phyloP scores from a whole-genome alignment of 768 basidiomycete species.

The Lepiota brunneoincarnata region DNA sequence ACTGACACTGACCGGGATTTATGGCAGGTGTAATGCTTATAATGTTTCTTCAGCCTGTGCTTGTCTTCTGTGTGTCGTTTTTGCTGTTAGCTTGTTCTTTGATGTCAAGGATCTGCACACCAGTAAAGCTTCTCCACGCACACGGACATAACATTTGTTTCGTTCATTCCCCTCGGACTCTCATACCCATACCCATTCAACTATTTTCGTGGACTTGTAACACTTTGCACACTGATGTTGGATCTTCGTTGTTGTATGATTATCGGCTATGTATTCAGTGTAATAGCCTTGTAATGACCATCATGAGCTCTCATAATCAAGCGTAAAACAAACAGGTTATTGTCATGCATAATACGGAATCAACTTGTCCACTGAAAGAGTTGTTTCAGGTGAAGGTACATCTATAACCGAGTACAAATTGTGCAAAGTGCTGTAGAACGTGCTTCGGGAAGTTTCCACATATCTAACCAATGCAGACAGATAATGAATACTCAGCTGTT shows the following conservation, averaged over 20 bases:
- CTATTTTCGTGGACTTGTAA: not conserved
- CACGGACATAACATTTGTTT: slow-evolving; percentile 23
- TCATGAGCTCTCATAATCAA: no score
- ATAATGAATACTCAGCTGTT: no score
- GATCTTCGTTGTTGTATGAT: no score
- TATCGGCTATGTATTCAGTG: no score
- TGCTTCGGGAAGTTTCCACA: no score
- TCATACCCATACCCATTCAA: not conserved
- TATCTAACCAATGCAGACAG: no score
- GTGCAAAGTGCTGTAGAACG: not conserved
- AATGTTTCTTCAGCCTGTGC: slow-evolving; percentile 64
- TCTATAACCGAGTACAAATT: not conserved
- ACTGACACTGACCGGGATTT: slow-evolving; percentile 8
- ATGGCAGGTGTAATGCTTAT: slow-evolving; percentile 67
- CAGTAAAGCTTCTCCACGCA: slow-evolving; percentile 63
- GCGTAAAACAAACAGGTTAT: no score
- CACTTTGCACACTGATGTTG: no score
- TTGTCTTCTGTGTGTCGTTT: slow-evolving; percentile 54
- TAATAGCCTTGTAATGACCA: no score
- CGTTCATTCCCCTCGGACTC: not conserved
- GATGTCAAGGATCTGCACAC: slow-evolving; percentile 62
- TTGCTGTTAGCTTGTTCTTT: slow-evolving; percentile 57
- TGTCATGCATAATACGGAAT: no score
- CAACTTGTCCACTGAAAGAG: no score
- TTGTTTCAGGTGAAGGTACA: not conserved